Conservation (phyloP, 1,139 yeast species). For the Kurtzmaniella natalensis region DNA sequence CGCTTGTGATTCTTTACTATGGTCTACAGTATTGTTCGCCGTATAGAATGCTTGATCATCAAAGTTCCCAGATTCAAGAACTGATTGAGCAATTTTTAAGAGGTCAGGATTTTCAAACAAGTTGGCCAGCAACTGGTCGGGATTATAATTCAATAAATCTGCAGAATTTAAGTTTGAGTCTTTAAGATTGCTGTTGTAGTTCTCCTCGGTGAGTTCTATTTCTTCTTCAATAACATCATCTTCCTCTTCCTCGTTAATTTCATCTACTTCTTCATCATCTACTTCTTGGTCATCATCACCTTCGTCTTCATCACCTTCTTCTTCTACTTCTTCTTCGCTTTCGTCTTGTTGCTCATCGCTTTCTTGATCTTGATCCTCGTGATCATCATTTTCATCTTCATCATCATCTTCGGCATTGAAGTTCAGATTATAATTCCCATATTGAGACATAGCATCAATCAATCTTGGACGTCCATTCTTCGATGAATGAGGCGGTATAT, state of each 20-base stretch:
- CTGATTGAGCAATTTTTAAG: slow-evolving; percentile 2
- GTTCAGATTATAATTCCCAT: neutral
- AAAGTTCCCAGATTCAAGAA: neutral
- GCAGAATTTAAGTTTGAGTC: neutral
- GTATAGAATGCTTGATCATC: neutral
- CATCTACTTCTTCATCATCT: slow-evolving; percentile 7
- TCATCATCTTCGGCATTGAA: neutral
- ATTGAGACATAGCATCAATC: neutral
- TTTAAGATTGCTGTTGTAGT: neutral
- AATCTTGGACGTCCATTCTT: slow-evolving; percentile 1
- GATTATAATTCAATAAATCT: too few species aligned
- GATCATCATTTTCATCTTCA: neutral
- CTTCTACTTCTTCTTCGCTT: slow-evolving; percentile 1
- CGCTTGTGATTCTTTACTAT: neutral
- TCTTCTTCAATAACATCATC: slow-evolving; percentile 1
- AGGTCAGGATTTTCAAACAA: neutral
- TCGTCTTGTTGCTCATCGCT: slow-evolving; percentile 1
- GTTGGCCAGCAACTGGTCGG: slow-evolving; percentile 1
- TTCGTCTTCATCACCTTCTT: slow-evolving; percentile 3
- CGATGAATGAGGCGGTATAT: too few species aligned
- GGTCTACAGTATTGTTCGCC: slow-evolving; percentile 1
- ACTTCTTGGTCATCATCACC: slow-evolving; percentile 5
- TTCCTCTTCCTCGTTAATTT: slow-evolving; percentile 5
- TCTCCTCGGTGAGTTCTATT: neutral
- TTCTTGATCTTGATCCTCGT: neutral